Conservation (phyloP, 1,139 yeast genomes). For the Saccharomyces hybrid region DNA sequence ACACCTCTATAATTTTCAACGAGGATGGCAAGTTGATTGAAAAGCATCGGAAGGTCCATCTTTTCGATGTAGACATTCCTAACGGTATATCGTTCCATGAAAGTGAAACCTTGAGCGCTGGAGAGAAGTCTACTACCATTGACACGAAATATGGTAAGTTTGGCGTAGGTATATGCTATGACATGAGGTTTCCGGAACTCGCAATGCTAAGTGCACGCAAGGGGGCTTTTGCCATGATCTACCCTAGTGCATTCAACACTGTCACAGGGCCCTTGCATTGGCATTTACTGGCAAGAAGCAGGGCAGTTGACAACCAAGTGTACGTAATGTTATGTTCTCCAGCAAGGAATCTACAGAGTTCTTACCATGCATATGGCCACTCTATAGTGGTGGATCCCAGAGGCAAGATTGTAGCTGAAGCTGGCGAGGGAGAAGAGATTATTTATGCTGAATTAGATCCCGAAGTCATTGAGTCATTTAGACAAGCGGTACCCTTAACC, state of each 20-base stretch:
- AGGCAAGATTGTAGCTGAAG: slow-evolving; percentile 76
- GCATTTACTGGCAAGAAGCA: slow-evolving; percentile 75
- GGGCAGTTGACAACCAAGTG: slow-evolving; percentile 86
- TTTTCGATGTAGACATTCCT: slow-evolving; percentile 89
- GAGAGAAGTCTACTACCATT: slow-evolving; percentile 72
- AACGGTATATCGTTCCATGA: slow-evolving; percentile 83
- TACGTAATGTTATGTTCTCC: slow-evolving; percentile 82
- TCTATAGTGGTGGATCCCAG: slow-evolving; percentile 79
- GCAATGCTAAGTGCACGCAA: slow-evolving; percentile 73
- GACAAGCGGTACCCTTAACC: slow-evolving; percentile 71
- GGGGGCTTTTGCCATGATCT: slow-evolving; percentile 80
- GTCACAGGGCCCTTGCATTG: slow-evolving; percentile 95
- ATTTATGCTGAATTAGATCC: slow-evolving; percentile 74
- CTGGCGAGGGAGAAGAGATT: slow-evolving; percentile 78
- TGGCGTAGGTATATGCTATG: slow-evolving; percentile 91
- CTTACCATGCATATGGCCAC: slow-evolving; percentile 91
- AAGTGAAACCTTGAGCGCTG: slow-evolving; percentile 66
- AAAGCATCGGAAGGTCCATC: slow-evolving; percentile 80
- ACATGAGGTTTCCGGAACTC: slow-evolving; percentile 84
- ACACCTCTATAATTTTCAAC: slow-evolving; percentile 73
- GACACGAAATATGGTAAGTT: slow-evolving; percentile 65
- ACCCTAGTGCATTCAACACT: slow-evolving; percentile 94
- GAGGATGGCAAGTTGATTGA: slow-evolving; percentile 69
- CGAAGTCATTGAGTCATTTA: slow-evolving; percentile 49
- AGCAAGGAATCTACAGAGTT: slow-evolving; percentile 60